phyloP scores from a whole-genome alignment of 2,329 filamentous ascomycete species.

The Verticillium zaregamsianum region DNA sequence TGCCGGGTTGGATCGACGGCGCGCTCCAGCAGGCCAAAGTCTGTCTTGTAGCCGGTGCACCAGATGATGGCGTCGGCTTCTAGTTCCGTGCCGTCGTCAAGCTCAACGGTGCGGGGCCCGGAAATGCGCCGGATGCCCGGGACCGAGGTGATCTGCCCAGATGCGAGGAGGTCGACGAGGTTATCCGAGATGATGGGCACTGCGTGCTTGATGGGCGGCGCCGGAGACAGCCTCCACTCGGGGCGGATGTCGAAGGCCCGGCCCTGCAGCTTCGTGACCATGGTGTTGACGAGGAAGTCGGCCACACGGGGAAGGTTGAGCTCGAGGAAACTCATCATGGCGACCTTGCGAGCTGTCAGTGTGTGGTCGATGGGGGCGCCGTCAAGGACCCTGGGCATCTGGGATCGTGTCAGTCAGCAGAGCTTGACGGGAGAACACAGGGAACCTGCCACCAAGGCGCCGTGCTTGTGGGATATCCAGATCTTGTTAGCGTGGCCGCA shows the following conservation, averaged over 20 bases:
- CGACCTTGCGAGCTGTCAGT: conserved; percentile 26
- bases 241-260: conserved; percentile 19
- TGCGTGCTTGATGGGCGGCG: conserved; percentile 14
- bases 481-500: conserved; percentile 29
- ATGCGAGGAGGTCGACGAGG: conserved; percentile 19
- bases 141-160: conserved; percentile 20
- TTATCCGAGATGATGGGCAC: conserved; percentile 18
- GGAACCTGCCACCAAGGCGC: conserved; percentile 27
- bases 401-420: not conserved
- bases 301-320: conserved; percentile 12
- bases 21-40: conserved; percentile 11
- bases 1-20: conserved; percentile 15
- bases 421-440: not conserved
- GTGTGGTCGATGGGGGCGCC: conserved; percentile 28
- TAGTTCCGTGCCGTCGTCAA: conserved; percentile 19
- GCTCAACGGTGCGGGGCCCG: conserved; percentile 17
- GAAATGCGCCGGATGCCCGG: conserved; percentile 20
- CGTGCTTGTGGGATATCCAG: conserved; percentile 36
- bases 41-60: conserved; percentile 22
- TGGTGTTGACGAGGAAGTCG: conserved; percentile 12
- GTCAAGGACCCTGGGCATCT: conserved; percentile 14
- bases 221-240: conserved; percentile 19
- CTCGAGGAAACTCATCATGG: conserved; percentile 24
- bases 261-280: conserved; percentile 5
- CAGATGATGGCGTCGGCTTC: conserved; percentile 22